phyloP scores from a whole-genome alignment of 176 grass and related monocot genomes.

The Ensete ventricosum region DNA sequence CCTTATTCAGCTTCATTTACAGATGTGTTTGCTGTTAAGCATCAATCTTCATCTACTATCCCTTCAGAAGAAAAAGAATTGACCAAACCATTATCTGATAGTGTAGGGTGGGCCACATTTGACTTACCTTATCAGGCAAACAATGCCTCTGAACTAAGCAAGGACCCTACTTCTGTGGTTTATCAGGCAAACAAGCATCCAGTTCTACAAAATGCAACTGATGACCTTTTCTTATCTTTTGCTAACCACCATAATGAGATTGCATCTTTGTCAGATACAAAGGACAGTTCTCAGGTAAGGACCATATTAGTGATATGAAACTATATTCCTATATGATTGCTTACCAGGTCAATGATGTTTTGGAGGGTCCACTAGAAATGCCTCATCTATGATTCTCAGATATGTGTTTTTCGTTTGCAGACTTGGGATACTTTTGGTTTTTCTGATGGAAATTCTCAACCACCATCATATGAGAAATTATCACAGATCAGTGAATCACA shows the following conservation, averaged over 20 bases:
- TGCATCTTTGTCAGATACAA: conserved; percentile 23
- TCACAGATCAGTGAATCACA: conserved; percentile 21
- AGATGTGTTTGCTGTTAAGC: conserved; percentile 46
- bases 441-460: conserved; percentile 23
- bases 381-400: neutral
- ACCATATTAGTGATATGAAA: conserved; percentile 9
- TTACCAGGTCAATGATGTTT: neutral
- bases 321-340: neutral
- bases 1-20: conserved; percentile 30
- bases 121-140: conserved; percentile 42
- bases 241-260: conserved; percentile 20
- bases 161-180: conserved; percentile 10
- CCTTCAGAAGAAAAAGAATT: conserved; percentile 13
- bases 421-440: conserved; percentile 66
- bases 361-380: conserved; percentile 14
- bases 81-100: conserved; percentile 25
- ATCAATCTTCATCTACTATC: conserved; percentile 15
- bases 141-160: conserved; percentile 24
- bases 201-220: conserved; percentile 19
- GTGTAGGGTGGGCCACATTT: conserved; percentile 81
- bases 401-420: conserved; percentile 27
- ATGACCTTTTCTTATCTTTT: conserved; percentile 30
- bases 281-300: conserved; percentile 31
- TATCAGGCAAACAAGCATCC: conserved; percentile 16
- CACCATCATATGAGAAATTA: conserved; percentile 3